Conservation (phyloP, 768 basidiomycete species). For the Stropharia rugosoannulata region DNA sequence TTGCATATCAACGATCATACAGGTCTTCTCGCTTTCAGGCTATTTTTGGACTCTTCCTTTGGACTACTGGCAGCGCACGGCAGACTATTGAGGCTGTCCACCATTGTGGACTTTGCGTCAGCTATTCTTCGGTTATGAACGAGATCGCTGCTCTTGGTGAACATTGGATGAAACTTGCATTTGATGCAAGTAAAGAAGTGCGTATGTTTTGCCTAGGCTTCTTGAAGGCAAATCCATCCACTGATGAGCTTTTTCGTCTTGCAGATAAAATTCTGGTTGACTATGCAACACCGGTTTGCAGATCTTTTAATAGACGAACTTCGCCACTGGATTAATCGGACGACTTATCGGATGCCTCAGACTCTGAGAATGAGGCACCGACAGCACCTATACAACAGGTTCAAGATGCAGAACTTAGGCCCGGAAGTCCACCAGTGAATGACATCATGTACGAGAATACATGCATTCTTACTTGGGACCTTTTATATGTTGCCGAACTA, state of each 20-base stretch:
- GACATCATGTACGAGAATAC: conserved; percentile 21
- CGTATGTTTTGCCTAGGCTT: conserved; percentile 3
- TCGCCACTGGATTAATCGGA: too few species aligned
- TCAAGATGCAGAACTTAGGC: too few species aligned
- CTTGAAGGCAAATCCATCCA: background rate
- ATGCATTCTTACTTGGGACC: conserved; percentile 23
- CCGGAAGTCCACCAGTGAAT: too few species aligned
- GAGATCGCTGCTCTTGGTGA: background rate
- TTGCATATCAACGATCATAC: background rate
- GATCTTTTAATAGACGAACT: too few species aligned
- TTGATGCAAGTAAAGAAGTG: background rate
- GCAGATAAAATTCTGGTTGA: background rate
- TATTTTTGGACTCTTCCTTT: background rate
- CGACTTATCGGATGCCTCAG: too few species aligned
- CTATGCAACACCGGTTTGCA: background rate
- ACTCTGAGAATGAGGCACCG: background rate
- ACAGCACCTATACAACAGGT: too few species aligned
- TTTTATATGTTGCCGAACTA: conserved; percentile 29
- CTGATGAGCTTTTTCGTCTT: background rate
- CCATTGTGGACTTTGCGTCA: background rate
- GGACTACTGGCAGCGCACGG: background rate
- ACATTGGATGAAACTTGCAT: background rate
- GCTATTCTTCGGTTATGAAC: background rate
- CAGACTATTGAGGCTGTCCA: background rate
- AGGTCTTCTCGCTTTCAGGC: background rate